Evolutionary conservation across 2,329 filamentous ascomycete species (phyloP), one percentile per base, ranked within the genome.

Genomic region (Aureobasidium leucospermi): DNA sequence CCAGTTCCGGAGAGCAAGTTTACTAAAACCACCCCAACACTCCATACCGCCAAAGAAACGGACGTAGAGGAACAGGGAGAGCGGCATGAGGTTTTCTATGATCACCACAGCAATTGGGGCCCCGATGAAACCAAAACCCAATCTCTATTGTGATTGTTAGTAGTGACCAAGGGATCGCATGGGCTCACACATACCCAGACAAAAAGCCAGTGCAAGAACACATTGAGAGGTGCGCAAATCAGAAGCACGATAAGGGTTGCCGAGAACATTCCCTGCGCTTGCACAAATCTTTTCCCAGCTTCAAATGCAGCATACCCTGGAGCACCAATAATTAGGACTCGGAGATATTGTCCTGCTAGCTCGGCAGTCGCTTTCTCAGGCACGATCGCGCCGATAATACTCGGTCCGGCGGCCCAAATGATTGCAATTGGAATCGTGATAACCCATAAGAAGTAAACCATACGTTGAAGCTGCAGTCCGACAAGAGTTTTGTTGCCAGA

Each of bases 251-350:
- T 93, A 0, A 91, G 87, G 2, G 88, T 89, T 0, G 89, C 88
- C 1, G 81, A 84, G 74, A 94, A 94, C 28, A 94, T 75, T n/a
- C 89, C 89, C 71, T 96, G 91, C 0, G 90, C 90, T 72, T 96
- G 90, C 1, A 94, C 79, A 66, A 85, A 96, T 65, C 92, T 89
- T 75, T 96, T 96, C 70, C 85, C 85, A 64, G 81, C 81, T 70
- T 93, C 89, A 65, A 92, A 92, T 4, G 80, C 79, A 16, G 87
- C 87, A 69, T 88, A 90, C 1, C 87, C 89, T 0, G 89, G 89
- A 7, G 87, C 82, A 42, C 89, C 88, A 9, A 84, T 63, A 4
- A 89, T 77, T 3, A 89, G 77, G 52, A 92, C 76, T 60, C 83
- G 84, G 45, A 93, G 76, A 69, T 93, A 94, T 11, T 83, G 74